Conservation (phyloP, 257 asterid genomes). For the Jasminum sambac region DNA sequence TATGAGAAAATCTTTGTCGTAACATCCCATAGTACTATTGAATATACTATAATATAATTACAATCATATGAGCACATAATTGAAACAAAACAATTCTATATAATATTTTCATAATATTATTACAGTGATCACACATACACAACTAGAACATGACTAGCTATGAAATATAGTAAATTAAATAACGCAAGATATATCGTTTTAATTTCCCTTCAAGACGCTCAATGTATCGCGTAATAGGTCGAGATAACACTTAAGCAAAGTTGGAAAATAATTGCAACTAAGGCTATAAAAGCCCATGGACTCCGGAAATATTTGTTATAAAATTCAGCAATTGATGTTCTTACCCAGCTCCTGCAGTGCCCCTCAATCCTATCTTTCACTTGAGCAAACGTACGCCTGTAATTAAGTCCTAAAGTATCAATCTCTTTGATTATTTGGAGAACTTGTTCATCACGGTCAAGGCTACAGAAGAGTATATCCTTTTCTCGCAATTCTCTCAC, state of each 20-base stretch:
- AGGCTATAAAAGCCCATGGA: slow-evolving; percentile 25
- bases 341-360: not conserved
- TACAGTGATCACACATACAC: no score
- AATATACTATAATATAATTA: no score
- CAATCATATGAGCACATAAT: no score
- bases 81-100: no score
- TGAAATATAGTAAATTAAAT: no score
- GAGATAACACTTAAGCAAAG: slow-evolving; percentile 8
- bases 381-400: no score
- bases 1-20: no score
- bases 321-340: not conserved
- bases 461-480: slow-evolving; percentile 22
- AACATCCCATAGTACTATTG: no score
- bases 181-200: no score
- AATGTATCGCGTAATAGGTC: slow-evolving; percentile 9
- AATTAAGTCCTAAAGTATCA: not conserved
- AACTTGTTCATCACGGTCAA: slow-evolving; percentile 36
- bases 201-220: no score
- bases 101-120: no score
- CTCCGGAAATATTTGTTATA: slow-evolving; percentile 10
- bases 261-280: slow-evolving; percentile 9
- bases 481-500: slow-evolving; percentile 36
- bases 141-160: no score
- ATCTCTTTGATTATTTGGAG: slow-evolving; percentile 12
- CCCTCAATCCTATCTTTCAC: not conserved